These are phyloP conservation scores for Corylus heterophylla DNA, from an alignment of 306 rosid species.

Conservation along the genomic window DNA sequence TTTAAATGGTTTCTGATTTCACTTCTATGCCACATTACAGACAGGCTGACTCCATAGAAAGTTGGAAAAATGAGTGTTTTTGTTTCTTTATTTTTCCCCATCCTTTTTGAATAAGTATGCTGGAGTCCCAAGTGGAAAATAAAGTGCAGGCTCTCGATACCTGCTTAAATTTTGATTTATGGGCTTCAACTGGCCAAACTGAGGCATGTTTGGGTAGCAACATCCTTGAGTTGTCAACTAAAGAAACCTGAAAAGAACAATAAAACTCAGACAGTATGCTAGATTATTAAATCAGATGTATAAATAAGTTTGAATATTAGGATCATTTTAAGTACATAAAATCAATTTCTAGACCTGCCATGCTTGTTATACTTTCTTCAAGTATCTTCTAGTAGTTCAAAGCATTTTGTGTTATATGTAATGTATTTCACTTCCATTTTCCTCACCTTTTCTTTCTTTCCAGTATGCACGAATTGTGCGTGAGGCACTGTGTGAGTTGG, in stretches of 20 bases:
- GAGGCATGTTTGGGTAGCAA: neutral
- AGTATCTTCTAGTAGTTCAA: neutral
- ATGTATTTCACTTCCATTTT: neutral
- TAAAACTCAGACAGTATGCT: neutral
- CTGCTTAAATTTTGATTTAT: neutral
- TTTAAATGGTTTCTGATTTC: neutral
- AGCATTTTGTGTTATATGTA: neutral
- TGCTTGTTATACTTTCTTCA: neutral
- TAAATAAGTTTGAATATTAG: neutral
- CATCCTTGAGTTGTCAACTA: constrained; percentile 1
- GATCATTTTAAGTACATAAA: neutral
- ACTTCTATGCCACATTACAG: neutral
- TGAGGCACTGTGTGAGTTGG: constrained; percentile 94
- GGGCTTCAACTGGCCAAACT: neutral
- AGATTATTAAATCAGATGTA: neutral
- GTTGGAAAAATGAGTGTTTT: neutral
- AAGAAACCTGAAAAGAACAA: neutral
- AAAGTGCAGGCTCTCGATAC: neutral
- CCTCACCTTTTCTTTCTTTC: neutral
- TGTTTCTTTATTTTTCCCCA: neutral
- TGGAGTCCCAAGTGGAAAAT: neutral
- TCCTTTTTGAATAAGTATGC: neutral
- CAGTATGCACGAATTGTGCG: constrained; percentile 88
- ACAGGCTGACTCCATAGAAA: neutral
- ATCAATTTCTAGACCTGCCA: neutral